Conservation (phyloP, 1,284 basidiomycete species). For the Phylloporus sp. region DNA sequence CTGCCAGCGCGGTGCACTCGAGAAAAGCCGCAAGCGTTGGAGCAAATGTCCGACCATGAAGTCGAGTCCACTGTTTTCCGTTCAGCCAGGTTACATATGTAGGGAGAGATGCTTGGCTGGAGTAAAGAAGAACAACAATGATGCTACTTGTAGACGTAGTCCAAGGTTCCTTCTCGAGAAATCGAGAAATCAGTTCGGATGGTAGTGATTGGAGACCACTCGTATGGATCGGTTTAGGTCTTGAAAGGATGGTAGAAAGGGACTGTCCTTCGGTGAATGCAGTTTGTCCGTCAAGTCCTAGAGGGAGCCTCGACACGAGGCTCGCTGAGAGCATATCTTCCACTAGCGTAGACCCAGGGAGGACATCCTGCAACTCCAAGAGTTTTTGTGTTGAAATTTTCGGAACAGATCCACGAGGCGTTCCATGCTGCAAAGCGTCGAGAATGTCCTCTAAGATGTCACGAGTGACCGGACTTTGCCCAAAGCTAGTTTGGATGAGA, state of each 20-base stretch:
- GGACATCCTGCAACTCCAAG: conserved; percentile 42
- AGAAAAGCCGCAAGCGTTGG: conserved; percentile 34
- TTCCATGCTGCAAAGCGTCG: conserved; percentile 18
- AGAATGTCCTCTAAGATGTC: conserved; percentile 44
- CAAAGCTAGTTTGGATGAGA: conserved; percentile 19
- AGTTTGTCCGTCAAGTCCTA: conserved; percentile 49
- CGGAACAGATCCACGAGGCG: conserved; percentile 26
- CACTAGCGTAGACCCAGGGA: conserved; percentile 48
- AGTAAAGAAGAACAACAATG: conserved; percentile 54
- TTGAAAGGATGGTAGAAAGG: conserved; percentile 34
- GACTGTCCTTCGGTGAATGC: conserved; percentile 19
- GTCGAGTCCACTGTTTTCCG: conserved; percentile 27
- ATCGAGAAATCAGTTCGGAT: conserved; percentile 36
- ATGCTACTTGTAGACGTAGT: conserved; percentile 49
- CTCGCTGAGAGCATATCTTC: conserved; percentile 57
- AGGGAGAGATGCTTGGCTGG: conserved; percentile 27
- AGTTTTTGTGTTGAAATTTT: conserved; percentile 43
- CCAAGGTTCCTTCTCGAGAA: conserved; percentile 52
- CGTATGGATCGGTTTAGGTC: conserved; percentile 30
- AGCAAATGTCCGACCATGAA: conserved; percentile 15
- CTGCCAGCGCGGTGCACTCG: conserved; percentile 24
- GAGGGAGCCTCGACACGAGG: conserved; percentile 51
- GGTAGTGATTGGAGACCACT: conserved; percentile 33
- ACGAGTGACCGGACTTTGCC: conserved; percentile 35
- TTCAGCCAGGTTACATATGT: conserved; percentile 43